Base-by-base conservation (phyloP, 2,329 filamentous ascomycete species). In the Fusarium agapanthi region DNA sequence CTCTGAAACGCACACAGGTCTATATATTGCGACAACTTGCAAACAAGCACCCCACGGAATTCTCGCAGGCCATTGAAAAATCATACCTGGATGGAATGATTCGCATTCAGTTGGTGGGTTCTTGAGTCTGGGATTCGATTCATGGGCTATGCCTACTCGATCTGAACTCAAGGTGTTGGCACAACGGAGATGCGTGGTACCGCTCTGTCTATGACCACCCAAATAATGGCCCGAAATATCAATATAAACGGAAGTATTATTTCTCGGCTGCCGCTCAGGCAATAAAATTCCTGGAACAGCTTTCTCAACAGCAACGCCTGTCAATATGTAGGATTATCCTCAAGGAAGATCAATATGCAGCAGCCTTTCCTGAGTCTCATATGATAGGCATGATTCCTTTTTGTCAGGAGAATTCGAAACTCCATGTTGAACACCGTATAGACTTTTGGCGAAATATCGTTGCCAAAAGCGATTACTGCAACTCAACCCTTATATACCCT, bases 301-400 rank as follows among this genome's bases (percentile, higher is more conserved):
- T 45, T 45, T 11, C 44, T 45, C 44, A 0, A 0, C 4, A 45
- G 11, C 44, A 45, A 1, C 44, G 44, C 4, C 26, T 45, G 0
- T 28, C 7, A 0, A 28, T 45, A 15, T 22, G 6, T 0, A 45
- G 7, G 6, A 13, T 47, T 0, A 28, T 47, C 0, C 0, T 47
- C 5, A 47, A 28, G 0, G 44, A 47, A 47, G 44, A 47, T 2
- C 44, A 6, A 47, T 0, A 0, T 11, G 13, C 26, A 47, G 44
- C 44, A 2, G 18, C 44, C 4, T 47, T 47, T 47, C 44, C 26
- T 1, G 44, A 47, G 20, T 47, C 26, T 28, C 44, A 47, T 28
- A 15, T 47, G 1, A 47, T 47, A 47, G 44, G 26, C 44, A 47
- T 47, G 26, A 14, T 47, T 15, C 44, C 44, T 0, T 47, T 28